These are phyloP conservation scores for Mucor mucedo DNA, from an alignment of 371 early-diverging fungal genomes.

Conservation along the genomic window DNA sequence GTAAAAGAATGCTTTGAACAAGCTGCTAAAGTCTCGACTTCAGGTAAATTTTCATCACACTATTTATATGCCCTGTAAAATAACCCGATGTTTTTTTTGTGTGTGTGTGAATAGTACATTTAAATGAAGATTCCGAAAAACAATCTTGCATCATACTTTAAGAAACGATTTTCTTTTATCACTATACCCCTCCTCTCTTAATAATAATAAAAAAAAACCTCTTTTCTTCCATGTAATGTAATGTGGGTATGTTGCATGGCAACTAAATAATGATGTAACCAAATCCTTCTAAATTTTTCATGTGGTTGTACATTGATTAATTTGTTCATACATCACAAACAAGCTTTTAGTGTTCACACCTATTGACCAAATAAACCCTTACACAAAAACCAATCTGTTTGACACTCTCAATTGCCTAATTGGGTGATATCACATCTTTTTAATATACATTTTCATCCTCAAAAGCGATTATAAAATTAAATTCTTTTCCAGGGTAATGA, in stretches of 20 bases:
- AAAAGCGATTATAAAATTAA: too few species aligned
- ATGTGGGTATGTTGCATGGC: neutral
- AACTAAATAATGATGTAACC: neutral
- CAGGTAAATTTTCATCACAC: constrained; percentile 29
- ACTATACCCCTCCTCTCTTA: neutral
- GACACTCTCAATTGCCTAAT: constrained; percentile 2
- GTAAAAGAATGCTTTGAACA: constrained; percentile 60
- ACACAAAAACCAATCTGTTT: neutral
- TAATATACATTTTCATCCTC: neutral
- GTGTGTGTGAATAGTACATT: neutral
- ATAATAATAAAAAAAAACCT: neutral
- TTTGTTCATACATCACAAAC: neutral
- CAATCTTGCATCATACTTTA: constrained; percentile 2
- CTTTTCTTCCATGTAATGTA: too few species aligned
- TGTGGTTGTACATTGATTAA: neutral
- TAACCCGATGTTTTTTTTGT: neutral
- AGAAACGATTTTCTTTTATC: neutral
- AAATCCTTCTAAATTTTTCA: neutral
- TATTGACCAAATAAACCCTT: neutral
- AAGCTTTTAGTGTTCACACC: neutral
- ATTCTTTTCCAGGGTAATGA: too few species aligned
- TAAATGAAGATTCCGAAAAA: neutral
- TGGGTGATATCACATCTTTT: constrained; percentile 1
- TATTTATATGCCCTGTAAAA: constrained; percentile 5
- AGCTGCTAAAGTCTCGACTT: constrained; percentile 50